These are phyloP conservation scores for Taiozyma sp. DNA, from an alignment of 1,139 yeast genomes.

Conservation along the genomic window DNA sequence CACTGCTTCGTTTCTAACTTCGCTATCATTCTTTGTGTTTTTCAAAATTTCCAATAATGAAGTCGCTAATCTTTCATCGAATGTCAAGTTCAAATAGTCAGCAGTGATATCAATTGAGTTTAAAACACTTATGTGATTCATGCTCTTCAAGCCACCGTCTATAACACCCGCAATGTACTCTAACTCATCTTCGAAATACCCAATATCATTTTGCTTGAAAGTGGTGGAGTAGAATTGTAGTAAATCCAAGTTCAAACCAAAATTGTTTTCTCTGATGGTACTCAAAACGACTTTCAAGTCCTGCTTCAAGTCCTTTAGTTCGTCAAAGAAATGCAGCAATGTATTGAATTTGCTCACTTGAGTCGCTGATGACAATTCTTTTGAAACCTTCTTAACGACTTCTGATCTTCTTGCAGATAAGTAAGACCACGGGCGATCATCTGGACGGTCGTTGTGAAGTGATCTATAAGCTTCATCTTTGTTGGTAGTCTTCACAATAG, in stretches of 20 bases:
- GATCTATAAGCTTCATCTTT: conserved; percentile 22
- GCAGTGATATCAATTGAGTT: conserved; percentile 44
- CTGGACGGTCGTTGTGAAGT: conserved; percentile 26
- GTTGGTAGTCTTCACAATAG: conserved; percentile 25
- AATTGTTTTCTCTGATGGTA: conserved; percentile 20
- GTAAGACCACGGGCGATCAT: conserved; percentile 28
- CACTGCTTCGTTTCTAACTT: conserved; percentile 22
- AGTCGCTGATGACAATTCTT: conserved; percentile 16
- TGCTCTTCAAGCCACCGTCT: conserved; percentile 37
- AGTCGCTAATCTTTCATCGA: conserved; percentile 14
- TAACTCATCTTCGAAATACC: conserved; percentile 26
- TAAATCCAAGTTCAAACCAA: conserved; percentile 25
- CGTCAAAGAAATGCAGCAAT: conserved; percentile 21
- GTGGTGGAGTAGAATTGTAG: conserved; percentile 28
- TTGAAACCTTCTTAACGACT: conserved; percentile 18
- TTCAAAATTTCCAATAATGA: conserved; percentile 23
- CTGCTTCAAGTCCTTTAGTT: conserved; percentile 15
- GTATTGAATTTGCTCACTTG: conserved; percentile 18
- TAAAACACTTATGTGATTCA: conserved; percentile 45
- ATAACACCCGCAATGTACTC: conserved; percentile 31
- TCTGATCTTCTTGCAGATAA: conserved; percentile 15
- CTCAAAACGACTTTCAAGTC: conserved; percentile 17
- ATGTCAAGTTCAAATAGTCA: conserved; percentile 29
- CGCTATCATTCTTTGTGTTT: conserved; percentile 21
- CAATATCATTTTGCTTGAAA: conserved; percentile 24